phyloP scores from a whole-genome alignment of 768 basidiomycete genomes.

The Suillus weaverae region DNA sequence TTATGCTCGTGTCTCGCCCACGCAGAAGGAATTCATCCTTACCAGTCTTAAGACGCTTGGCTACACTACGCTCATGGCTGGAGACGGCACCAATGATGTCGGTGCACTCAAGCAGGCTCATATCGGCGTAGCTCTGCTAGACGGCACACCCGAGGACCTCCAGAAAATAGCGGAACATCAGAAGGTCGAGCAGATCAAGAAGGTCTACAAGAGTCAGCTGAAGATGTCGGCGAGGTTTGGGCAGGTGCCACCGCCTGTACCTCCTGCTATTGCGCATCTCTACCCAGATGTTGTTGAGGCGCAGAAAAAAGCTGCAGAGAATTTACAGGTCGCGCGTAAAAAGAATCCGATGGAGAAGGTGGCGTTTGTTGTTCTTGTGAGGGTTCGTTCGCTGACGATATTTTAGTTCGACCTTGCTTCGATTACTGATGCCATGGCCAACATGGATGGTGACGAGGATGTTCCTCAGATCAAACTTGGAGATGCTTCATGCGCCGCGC shows the following conservation, averaged over 20 bases:
- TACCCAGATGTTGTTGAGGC: conserved; percentile 91
- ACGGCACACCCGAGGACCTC: conserved; percentile 89
- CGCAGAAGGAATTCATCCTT: conserved; percentile 94
- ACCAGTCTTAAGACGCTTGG: conserved; percentile 87
- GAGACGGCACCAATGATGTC: conserved; percentile 98
- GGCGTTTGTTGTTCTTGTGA: conserved; percentile 16
- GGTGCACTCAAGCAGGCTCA: conserved; percentile 98
- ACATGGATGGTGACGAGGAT: conserved; percentile 94
- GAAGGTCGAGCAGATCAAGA: conserved; percentile 86
- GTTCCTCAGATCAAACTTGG: conserved; percentile 98
- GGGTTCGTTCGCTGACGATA: conserved; percentile 19
- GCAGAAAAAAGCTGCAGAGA: conserved; percentile 76
- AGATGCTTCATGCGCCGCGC: conserved; percentile 98
- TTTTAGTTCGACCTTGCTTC: conserved; percentile 71
- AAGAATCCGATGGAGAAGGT: conserved; percentile 93
- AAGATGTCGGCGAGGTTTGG: conserved; percentile 88
- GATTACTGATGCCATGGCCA: conserved; percentile 83
- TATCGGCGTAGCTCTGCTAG: conserved; percentile 90
- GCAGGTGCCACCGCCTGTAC: conserved; percentile 92
- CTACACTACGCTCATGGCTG: conserved; percentile 95
- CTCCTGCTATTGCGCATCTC: conserved; percentile 80
- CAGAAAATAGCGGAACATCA: conserved; percentile 94
- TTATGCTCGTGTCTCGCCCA: conserved; percentile 95
- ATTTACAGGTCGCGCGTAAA: conserved; percentile 64
- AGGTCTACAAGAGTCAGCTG: conserved; percentile 95